Percentiles rank a stretch among this genome's conserved stretches.
Conservation (phyloP, 164 flowering plant species). For the Kingdonia uniflora region DNA sequence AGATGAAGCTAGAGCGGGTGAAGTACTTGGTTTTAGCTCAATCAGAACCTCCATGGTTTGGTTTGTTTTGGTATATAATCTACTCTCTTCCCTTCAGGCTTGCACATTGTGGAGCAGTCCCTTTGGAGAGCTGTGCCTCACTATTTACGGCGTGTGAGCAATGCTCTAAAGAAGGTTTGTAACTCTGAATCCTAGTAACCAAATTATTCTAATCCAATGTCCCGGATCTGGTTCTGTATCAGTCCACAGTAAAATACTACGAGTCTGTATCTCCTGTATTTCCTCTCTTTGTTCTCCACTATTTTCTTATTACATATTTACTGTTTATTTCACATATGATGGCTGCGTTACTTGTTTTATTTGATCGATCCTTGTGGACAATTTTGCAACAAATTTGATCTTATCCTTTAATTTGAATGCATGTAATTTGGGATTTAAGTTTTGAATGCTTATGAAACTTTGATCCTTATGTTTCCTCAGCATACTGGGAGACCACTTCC, state of each 20-base stretch:
- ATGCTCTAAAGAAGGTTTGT: constrained; percentile 76
- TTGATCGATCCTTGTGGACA: no score
- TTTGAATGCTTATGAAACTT: constrained; percentile 6
- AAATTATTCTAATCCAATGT: no score
- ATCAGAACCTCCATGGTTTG: constrained; percentile 7
- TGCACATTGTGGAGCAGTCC: constrained; percentile 91
- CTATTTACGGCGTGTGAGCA: constrained; percentile 88
- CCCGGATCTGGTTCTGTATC: no score
- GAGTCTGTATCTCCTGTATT: no score
- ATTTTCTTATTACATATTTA: no score
- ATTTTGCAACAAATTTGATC: not conserved
- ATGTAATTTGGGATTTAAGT: not conserved
- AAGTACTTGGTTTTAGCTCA: constrained; percentile 4
- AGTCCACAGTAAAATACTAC: not conserved
- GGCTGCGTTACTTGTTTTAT: no score
- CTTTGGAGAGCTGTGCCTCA: constrained; percentile 95
- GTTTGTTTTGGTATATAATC: not conserved
- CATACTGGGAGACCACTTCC: constrained; percentile 91
- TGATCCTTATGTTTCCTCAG: constrained; percentile 23
- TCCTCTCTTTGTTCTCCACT: no score
- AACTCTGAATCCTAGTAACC: not conserved
- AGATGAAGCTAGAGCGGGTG: constrained; percentile 97
- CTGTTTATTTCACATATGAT: no score
- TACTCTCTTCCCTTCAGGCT: constrained; percentile 32
- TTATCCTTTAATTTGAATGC: not conserved